phyloP scores from a whole-genome alignment of 2,329 filamentous ascomycete species.

The Alternaria dauci region DNA sequence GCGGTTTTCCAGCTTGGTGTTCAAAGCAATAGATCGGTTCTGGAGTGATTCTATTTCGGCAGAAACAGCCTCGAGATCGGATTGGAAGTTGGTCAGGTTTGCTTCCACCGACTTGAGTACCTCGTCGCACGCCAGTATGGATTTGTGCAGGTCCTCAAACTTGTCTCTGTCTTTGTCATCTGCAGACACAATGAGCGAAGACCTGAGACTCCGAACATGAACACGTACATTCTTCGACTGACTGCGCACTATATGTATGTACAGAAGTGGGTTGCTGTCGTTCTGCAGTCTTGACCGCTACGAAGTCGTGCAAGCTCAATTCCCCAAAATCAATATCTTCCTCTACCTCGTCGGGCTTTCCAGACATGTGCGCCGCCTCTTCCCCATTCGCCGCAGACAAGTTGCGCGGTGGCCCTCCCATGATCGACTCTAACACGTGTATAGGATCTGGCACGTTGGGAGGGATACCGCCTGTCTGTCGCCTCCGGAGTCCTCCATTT shows the following conservation, averaged over 20 bases:
- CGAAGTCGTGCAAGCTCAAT: constrained; percentile 78
- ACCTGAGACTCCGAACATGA: constrained; percentile 28
- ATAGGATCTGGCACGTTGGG: constrained; percentile 72
- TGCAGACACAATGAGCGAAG: constrained; percentile 47
- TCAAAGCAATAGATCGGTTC: constrained; percentile 82
- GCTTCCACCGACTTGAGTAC: constrained; percentile 91
- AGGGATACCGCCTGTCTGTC: constrained; percentile 60
- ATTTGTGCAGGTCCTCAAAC: constrained; percentile 89
- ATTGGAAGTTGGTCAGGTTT: constrained; percentile 91
- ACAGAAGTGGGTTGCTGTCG: constrained; percentile 46
- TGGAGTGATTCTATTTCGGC: constrained; percentile 95
- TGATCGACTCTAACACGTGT: constrained; percentile 70
- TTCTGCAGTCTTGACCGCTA: constrained; percentile 49
- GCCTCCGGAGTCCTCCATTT: constrained; percentile 74
- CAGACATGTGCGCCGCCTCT: constrained; percentile 41
- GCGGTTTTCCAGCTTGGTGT: constrained; percentile 85
- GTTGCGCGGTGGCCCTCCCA: constrained; percentile 56
- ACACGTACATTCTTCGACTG: constrained; percentile 75
- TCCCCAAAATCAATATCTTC: constrained; percentile 80
- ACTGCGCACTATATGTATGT: constrained; percentile 66
- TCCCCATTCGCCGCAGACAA: constrained; percentile 21
- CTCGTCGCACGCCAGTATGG: constrained; percentile 89
- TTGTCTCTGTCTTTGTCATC: constrained; percentile 83
- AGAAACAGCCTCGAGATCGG: constrained; percentile 89
- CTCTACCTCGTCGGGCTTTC: constrained; percentile 61